These are phyloP conservation scores for Chimonanthus praecox DNA, from an alignment of 164 flowering plant genomes.

Conservation along the genomic window DNA sequence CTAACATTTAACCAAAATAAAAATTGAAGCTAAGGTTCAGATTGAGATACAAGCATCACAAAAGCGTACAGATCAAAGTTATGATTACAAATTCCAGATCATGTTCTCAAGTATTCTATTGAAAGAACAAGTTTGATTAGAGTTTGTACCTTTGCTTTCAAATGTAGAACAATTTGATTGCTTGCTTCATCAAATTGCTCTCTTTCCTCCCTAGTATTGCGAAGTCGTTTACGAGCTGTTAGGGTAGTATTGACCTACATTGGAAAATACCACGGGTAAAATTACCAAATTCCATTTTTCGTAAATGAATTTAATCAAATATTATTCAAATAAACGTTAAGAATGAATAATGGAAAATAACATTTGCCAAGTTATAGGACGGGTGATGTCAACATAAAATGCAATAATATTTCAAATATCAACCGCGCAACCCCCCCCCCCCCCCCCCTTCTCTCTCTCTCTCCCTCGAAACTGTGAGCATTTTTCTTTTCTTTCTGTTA, in stretches of 20 bases:
- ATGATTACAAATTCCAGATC: not conserved
- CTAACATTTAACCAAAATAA: constrained; percentile 28
- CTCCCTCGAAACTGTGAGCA: too few relatives aligned
- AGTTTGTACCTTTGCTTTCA: constrained; percentile 57
- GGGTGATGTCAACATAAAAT: too few relatives aligned
- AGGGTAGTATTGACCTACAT: constrained; percentile 58
- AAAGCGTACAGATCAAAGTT: not conserved
- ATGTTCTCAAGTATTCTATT: not conserved
- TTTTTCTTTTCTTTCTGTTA: too few relatives aligned
- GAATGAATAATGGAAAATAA: too few relatives aligned
- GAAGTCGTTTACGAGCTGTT: constrained; percentile 54
- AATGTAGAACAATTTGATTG: constrained; percentile 61
- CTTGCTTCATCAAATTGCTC: constrained; percentile 88
- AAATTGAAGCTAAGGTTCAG: not conserved
- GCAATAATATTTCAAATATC: too few relatives aligned
- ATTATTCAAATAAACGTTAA: too few relatives aligned
- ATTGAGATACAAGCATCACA: constrained; percentile 1
- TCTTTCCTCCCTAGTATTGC: constrained; percentile 73
- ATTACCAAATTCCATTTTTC: not conserved
- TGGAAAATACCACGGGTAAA: constrained; percentile 1
- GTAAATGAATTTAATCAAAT: too few relatives aligned
- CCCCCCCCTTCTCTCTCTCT: too few relatives aligned
- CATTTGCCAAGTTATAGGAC: too few relatives aligned
- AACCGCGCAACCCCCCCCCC: too few relatives aligned
- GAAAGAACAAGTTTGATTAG: not conserved